Evolutionary conservation across 1,139 yeast genomes (phyloP), one percentile per base, ranked within the genome.

Genomic region (Geotrichum bryndzae): DNA sequence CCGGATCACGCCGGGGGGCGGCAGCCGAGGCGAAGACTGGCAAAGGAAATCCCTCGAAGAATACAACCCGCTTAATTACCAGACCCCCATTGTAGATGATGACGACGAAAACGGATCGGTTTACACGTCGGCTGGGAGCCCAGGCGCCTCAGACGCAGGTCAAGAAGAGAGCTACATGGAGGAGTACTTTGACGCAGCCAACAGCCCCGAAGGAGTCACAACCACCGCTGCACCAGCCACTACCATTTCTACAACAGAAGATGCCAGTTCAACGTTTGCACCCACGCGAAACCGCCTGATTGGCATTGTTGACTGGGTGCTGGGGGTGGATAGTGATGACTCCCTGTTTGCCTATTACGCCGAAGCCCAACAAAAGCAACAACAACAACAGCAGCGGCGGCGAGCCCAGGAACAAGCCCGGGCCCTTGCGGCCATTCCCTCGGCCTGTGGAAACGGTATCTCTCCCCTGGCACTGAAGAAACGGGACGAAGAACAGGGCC

Each of bases 231-330:
- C 33, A 5, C 27, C 27, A 4, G 5, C 27, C 27, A 25, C 5
- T 25, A 29, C 10, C 33, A 29, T 29, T 7, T 8, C 33, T 8
- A 8, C 10, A 8, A 8, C 33, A 29, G 33, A 3, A 6, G 10
- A 29, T 8, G 33, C 33, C 7, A 29, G 33, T 8, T 29, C 33
- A 27, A 63, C 61, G 11, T 33, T 61, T 18, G 54, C 53, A 41
- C 62, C 63, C 7, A 53, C 65, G n/a, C 62, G 63, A 33, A 68
- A 66, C 60, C 60, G 63, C 56, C 57, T 70, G 33, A 65, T 71
- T 18, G 61, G 66, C 13, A 66, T 67, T 23, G 66, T 68, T 3
- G 73, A 71, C 61, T 70, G 74, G 73, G 54, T 67, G 1, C 65
- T 71, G 29, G 74, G 74, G 2, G 66, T 68, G 22, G 66, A 69